These are phyloP conservation scores for Adansonia grandidieri DNA, from an alignment of 441 rosid species.

Conservation along the genomic window DNA sequence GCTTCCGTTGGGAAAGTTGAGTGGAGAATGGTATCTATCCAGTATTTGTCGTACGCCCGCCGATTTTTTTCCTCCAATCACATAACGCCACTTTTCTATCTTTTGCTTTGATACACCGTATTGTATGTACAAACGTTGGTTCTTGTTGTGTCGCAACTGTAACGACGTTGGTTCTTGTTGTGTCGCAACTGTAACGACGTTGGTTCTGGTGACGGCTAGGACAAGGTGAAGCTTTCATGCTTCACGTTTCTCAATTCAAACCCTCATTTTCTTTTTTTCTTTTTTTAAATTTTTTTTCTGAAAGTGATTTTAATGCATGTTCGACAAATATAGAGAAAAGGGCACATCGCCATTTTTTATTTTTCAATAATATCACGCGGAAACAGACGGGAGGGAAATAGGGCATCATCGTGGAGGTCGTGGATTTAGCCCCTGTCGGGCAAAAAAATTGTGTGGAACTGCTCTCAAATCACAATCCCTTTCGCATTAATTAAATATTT, in stretches of 20 bases:
- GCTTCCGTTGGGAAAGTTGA: conserved; percentile 5
- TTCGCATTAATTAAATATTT: neutral
- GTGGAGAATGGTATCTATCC: conserved; percentile 20
- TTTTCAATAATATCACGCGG: neutral
- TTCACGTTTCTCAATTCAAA: neutral
- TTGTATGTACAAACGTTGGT: neutral
- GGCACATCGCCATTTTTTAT: neutral
- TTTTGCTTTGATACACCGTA: neutral
- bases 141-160: neutral
- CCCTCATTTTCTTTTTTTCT: neutral
- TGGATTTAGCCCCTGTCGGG: neutral
- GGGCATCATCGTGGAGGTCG: neutral
- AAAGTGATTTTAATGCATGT: neutral
- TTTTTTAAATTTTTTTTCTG: too few relatives aligned
- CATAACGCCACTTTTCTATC: conserved; percentile 23
- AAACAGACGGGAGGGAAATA: neutral
- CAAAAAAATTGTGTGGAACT: neutral
- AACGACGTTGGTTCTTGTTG: neutral
- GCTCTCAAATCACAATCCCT: neutral
- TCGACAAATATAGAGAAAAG: neutral
- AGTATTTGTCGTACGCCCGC: conserved; percentile 19
- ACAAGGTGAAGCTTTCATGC: neutral
- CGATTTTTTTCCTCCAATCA: conserved; percentile 29
- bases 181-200: neutral
- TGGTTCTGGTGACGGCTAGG: neutral